Evolutionary conservation across 2,329 filamentous ascomycete genomes (phyloP), one percentile per base, ranked within the genome.

Genomic region (Chrysoporthe puriensis): DNA sequence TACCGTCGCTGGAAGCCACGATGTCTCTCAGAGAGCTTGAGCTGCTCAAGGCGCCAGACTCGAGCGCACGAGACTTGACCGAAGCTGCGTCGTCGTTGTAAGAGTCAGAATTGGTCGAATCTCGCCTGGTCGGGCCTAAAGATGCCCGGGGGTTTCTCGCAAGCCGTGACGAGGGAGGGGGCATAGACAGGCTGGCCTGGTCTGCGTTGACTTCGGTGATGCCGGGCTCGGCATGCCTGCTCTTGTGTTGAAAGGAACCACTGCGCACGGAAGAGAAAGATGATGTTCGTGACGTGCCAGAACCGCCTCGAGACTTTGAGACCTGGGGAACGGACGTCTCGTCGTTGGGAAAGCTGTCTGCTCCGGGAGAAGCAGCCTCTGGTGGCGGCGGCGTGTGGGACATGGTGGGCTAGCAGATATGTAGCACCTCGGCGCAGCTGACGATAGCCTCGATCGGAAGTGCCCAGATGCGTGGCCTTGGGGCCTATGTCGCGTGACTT

Each of bases 101-200:
- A 62, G 76, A 71, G 60, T 84, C 81, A 44, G 80, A 81, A 57
- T 75, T 74, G 66, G 72, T 77, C 32, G 84, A 83, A 70, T 81
- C 77, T 75, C 81, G 73, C 75, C 84, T 76, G 74, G 78, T 76
- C 73, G 80, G 75, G 71, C 81, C 70, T 72, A 78, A 77, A 54
- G 79, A 77, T 62, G 80, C 77, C 70, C 80, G 78, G 69, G 82
- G 79, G 65, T 78, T 79, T 68, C 76, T 82, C 66, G 83, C 73
- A 14, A 83, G 77, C 70, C 77, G 76, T 34, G 79, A 73, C 21
- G 79, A 75, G 42, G 85, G 83, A 67, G 87, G 84, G 50, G 89
- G 87, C 85, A 91, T 90, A 71, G 86, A 90, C 69, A 90, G 82
- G 76, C 83, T 90, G 66, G 88, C 83, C 74, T 84, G 83, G 67